Base-by-base conservation (phyloP, 192 early-diverging fungal genomes). In the Backusella luteola region DNA sequence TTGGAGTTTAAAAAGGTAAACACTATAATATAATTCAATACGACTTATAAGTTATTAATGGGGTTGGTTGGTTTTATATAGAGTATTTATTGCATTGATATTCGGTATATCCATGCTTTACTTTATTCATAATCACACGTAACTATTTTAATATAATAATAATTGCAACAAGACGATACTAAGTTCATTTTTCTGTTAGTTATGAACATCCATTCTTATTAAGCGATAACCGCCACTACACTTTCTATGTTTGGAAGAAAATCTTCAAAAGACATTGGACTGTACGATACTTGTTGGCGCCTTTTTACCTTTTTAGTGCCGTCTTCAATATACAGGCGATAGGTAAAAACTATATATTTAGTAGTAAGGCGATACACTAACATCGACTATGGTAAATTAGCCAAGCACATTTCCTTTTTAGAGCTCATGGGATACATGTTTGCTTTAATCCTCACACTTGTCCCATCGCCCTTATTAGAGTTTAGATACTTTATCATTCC, bases 401-500 rank as follows among this genome's bases (percentile, higher is more conserved):
- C 80, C 7, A 67, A 75, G 29, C 74, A 81, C n/a, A 80, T 87
- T 21, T 73, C 88, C 21, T 66, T 87, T 26, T 56, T 95, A 0
- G 90, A 88, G 84, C 71, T 87, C 3, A 6, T 93, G 3, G 85
- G 86, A 8, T 92, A 91, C 72, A 14, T 75, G 0, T 76, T 77
- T 1, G 89, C 90, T 26, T 84, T 88, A 0, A 84, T 86, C 0
- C 76, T 93, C 14, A 90, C 90, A 11, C 84, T 98, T 9, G 85
- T 99, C 2, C 97, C 97, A 0, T 96, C 96, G 0, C 97, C 97
- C 5, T 84, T 99, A 66, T 79, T 99, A 44, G 97, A 99, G 83
- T 96, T 98, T 79, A 84, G 97, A 53, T 99, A 99, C 87, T 99
- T 95, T 86, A 93, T 98, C 29, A 84, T 97, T 14, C 96, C 96